Evolutionary conservation across 352 stramenopile species (phyloP), one percentile per base, ranked within the genome.

Genomic region (Phytophthora lateralis): DNA sequence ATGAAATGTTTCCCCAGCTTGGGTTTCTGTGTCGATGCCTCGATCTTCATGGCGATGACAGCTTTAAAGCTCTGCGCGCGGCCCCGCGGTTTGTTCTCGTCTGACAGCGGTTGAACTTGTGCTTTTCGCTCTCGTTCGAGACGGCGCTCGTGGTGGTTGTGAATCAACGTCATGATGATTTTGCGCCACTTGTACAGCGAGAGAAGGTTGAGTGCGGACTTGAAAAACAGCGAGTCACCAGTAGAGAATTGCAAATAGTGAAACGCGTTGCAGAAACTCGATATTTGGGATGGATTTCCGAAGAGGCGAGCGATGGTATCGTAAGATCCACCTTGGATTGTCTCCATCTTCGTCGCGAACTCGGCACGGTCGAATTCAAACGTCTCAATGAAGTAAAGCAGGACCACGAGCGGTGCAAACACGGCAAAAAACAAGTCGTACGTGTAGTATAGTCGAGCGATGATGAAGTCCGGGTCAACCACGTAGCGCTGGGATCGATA

Each of bases 361-460:
- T 54, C 73, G 14, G 37, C 66, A 10, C 61, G 58, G n/a, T 82
- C 63, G 26, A 87, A 81, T 18, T 60, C 5, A 27, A 89, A 89
- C 8, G 66, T 63, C 34, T 72, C 47, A 41, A 78, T 73, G 8
- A 73, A 72, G 45, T 77, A 84, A 0, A 72, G 35, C 2, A 89
- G 48, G 14, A 83, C 70, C 12, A 76, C 51, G 0, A 86, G 35
- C 4, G 72, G 76, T 20, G 76, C 71, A 43, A 86, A 85, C 10
- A 86, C 79, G 1, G 75, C 79, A 56, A 89, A 89, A 43, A 89
- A 86, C 41, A 89, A 37, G 15, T 89, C 75, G 27, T 52, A 80
- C 65, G 72, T 58, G 52, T 79, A 82, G 37, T 77, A 75, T 1
- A 69, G 37, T 1, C 70, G 49, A 45, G 67, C 59, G 7, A 82